Evolutionary conservation across 2,329 filamentous ascomycete species (phyloP), one percentile per base, ranked within the genome.

Genomic region (Alternaria gansuensis): DNA sequence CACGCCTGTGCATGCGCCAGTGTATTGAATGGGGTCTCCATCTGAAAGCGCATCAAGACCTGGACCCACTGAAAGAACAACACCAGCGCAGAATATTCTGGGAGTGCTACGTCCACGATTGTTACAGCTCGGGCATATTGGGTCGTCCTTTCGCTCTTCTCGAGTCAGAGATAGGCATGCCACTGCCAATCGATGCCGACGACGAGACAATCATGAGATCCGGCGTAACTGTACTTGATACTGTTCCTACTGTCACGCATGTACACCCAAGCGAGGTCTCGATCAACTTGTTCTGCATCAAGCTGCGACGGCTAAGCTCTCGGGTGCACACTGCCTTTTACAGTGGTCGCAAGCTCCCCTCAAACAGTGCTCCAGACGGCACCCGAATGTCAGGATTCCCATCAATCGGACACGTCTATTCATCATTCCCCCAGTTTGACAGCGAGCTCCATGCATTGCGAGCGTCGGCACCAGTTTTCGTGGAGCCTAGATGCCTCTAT

Each of bases 41-140:
- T 57, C 54, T 59, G 5, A 56, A 48, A 14, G 59, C 62, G 7
- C 33, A 49, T 2, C 48, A 50, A 2, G 28, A 33, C 3, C 48
- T 59, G 0, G 54, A 61, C 3, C 63, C 71, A 0, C 33, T 80
- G 5, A 61, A 75, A 10, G 75, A 79, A 29, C 79, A 81, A 43
- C 69, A 77, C 13, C 71, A 69, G 33, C 72, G 79, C 0, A 67
- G 79, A 1, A 74, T 82, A 0, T 82, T 82, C 60, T 82, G 80
- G 80, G 72, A 79, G 37, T 80, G 77, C 60, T 82, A 82, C 51
- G 71, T 81, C n/a, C 76, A 81, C 13, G 79, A 81, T 55, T 68
- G 79, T 17, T 81, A 82, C 41, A 81, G 77, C 57, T 82, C 80
- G 2, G 75, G 74, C 0, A 79, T 77, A 1, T 66, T 82, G 0